Conservation (phyloP, 108 stramenopile species). For the Pseudonitzschia multiseries region DNA sequence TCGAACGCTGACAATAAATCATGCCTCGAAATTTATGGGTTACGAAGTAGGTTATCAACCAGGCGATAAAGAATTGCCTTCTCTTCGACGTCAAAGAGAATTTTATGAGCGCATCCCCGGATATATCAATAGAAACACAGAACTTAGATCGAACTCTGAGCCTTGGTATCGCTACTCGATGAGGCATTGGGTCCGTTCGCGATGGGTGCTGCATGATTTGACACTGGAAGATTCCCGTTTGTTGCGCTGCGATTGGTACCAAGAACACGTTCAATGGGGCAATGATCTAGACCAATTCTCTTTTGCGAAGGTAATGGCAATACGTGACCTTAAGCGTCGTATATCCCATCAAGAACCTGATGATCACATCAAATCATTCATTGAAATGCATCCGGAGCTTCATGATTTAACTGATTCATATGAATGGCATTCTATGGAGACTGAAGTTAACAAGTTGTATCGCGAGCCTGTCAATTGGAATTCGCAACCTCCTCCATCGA, state of each 20-base stretch:
- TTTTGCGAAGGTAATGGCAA: slow-evolving; percentile 77
- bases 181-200: slow-evolving; percentile 68
- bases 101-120: slow-evolving; percentile 64
- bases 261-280: slow-evolving; percentile 71
- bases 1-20: slow-evolving; percentile 43
- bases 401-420: slow-evolving; percentile 54
- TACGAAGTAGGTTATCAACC: slow-evolving; percentile 53
- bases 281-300: slow-evolving; percentile 69
- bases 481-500: slow-evolving; percentile 18
- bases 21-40: slow-evolving; percentile 62
- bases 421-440: slow-evolving; percentile 72
- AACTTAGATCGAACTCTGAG: slow-evolving; percentile 46
- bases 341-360: slow-evolving; percentile 46
- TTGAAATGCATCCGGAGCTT: slow-evolving; percentile 35
- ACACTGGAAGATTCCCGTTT: slow-evolving; percentile 61
- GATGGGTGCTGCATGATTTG: slow-evolving; percentile 77
- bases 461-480: slow-evolving; percentile 30
- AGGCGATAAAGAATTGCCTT: slow-evolving; percentile 34
- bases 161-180: slow-evolving; percentile 55
- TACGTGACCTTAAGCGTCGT: slow-evolving; percentile 60
- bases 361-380: slow-evolving; percentile 38
- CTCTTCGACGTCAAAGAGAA: slow-evolving; percentile 54
- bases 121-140: slow-evolving; percentile 52
- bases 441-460: slow-evolving; percentile 39
- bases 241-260: slow-evolving; percentile 84